Base-by-base conservation (phyloP, 257 asterid species). In the Penstemon newberryi region DNA sequence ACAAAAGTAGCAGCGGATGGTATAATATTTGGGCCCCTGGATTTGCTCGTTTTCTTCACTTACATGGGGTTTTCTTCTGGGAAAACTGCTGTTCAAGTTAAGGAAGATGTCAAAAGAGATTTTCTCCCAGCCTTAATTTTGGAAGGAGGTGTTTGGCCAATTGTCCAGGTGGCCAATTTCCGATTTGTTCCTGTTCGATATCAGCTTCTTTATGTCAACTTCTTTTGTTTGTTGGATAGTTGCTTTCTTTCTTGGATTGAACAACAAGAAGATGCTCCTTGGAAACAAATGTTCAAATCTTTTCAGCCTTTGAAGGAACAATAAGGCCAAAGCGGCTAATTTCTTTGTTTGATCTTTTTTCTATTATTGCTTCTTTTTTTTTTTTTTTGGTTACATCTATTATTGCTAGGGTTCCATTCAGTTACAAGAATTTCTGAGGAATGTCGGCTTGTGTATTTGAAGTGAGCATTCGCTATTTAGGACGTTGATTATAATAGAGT, bases 31-130 rank as follows among this genome's bases (percentile, higher is more conserved):
- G 96, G 96, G 67, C 96, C 96, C 19, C 6, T 89, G 60, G 96
- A 87, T 82, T 75, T 89, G 63, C 88, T 89, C 3, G 84, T 82
- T 53, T 89, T 89, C 79, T 89, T 89, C 89, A 77, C 85, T 25
- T 90, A 87, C 83, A 87, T 90, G 95, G 93, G 96, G 6, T 90
- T 77, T 69, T 80, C 96, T n/a, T 70, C 89, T 0, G 96, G 96
- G 18, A 90, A 89, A 75, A 79, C 72, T 49, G 59, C 88, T 18
- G 66, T 84, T 40, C 95, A 90, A 74, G 93, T 90, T 10, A 80
- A 85, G 69, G 95, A 90, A 73, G 95, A 85, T 51, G 95, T 89
- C 53, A 85, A 85, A 75, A 85, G 96, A 57, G 95, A 89, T 60
- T 89, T 87, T 59, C 79, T 89, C 55, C 96, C 96, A 0, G 96